Conservation (phyloP, 306 rosid species). For the Quercus berberidifolia region DNA sequence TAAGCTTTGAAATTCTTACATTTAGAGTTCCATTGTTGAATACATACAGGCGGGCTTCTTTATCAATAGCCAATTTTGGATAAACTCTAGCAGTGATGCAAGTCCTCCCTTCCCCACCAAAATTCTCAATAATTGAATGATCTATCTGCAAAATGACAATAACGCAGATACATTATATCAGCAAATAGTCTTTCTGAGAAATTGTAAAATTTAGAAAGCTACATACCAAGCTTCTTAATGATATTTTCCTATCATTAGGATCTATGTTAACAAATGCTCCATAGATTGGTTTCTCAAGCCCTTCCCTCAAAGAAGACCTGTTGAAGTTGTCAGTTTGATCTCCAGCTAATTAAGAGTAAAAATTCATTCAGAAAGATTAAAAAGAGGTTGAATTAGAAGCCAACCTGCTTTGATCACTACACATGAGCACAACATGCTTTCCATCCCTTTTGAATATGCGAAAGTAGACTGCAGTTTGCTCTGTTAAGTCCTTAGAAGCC, state of each 20-base stretch:
- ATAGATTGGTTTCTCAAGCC: slow-evolving; percentile 47
- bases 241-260: slow-evolving; percentile 29
- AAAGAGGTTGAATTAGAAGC: not conserved
- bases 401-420: slow-evolving; percentile 73
- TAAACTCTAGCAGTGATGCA: slow-evolving; percentile 68
- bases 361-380: not conserved
- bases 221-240: slow-evolving; percentile 69
- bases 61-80: slow-evolving; percentile 47
- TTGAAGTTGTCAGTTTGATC: not conserved
- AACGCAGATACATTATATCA: not conserved
- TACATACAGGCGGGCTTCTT: slow-evolving; percentile 48
- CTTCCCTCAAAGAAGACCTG: slow-evolving; percentile 59
- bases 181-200: not conserved
- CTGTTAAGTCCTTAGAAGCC: slow-evolving; percentile 49
- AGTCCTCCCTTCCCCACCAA: slow-evolving; percentile 61
- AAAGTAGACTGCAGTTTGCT: slow-evolving; percentile 55
- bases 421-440: slow-evolving; percentile 52
- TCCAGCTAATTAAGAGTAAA: not conserved
- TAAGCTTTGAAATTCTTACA: slow-evolving; percentile 34
- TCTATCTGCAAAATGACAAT: slow-evolving; percentile 51
- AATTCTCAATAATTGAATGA: slow-evolving; percentile 64
- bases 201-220: too few relatives aligned
- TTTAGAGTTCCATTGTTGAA: slow-evolving; percentile 57
- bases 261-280: slow-evolving; percentile 56
- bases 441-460: slow-evolving; percentile 34